Evolutionary conservation across 345 rosid species (phyloP).

Genomic region (Rubroshorea leprosula): DNA sequence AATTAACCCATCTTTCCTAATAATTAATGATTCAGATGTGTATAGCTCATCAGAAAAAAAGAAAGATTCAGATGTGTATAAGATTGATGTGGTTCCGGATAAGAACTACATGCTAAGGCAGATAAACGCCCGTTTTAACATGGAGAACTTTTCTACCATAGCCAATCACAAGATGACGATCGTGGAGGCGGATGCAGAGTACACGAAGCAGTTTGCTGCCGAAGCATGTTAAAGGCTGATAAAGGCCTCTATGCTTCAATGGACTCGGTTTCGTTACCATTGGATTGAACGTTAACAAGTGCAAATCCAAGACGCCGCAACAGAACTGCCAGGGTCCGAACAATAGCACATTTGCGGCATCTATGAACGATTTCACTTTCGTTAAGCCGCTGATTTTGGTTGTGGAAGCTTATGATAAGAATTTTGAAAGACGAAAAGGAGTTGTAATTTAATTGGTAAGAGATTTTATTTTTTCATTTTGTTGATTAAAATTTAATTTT

Average conservation of each 20-base stretch:
- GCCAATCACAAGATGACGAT: constrained; percentile 73
- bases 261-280: constrained; percentile 56
- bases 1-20: too few relatives aligned
- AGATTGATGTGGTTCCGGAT: constrained; percentile 53
- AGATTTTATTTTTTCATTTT: too few relatives aligned
- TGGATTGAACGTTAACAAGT: constrained; percentile 63
- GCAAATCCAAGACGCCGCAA: constrained; percentile 46
- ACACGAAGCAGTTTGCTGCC: constrained; percentile 66
- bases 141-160: constrained; percentile 70
- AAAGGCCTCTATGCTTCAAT: too few relatives aligned
- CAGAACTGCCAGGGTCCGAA: constrained; percentile 47
- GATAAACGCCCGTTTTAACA: constrained; percentile 73
- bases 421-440: too few relatives aligned
- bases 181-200: constrained; percentile 81
- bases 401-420: constrained; percentile 68
- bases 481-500: too few relatives aligned
- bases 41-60: too few relatives aligned
- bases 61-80: too few relatives aligned
- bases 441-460: too few relatives aligned
- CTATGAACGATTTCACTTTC: constrained; percentile 81
- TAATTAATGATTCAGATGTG: constrained; percentile 34
- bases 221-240: too few relatives aligned
- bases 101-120: constrained; percentile 70
- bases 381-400: constrained; percentile 51
- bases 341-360: constrained; percentile 62